A percentile compares a stretch with the other conserved stretches of the same genome.
phyloP scores from a whole-genome alignment of 73 alveolate species.

The Paramecium caudatum region DNA sequence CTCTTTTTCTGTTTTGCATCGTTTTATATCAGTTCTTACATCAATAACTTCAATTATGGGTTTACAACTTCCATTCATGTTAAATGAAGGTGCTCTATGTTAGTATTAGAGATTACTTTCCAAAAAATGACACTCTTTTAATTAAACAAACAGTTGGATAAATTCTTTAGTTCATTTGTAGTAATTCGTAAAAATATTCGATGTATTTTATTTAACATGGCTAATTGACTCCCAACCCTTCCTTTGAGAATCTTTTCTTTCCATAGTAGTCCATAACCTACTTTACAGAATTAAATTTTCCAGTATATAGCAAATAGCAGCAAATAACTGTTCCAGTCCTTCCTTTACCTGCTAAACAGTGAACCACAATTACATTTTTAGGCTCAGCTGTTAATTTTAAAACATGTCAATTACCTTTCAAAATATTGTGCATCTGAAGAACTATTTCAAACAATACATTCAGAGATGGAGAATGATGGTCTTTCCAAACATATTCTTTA shows the following conservation, averaged over 20 bases:
- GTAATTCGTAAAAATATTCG: constrained; percentile 77
- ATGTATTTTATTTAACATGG: constrained; percentile 83
- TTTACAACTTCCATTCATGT: constrained; percentile 73
- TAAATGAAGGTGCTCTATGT: constrained; percentile 77
- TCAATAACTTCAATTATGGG: constrained; percentile 80
- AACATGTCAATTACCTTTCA: neutral
- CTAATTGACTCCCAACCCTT: constrained; percentile 86
- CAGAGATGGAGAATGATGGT: constrained; percentile 95
- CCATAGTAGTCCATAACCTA: constrained; percentile 85
- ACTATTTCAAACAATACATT: constrained; percentile 85
- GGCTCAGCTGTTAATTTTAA: neutral
- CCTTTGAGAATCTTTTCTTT: constrained; percentile 72
- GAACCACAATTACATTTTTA: constrained; percentile 78
- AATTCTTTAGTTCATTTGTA: constrained; percentile 4
- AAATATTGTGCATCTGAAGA: constrained; percentile 82
- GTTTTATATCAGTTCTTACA: constrained; percentile 74
- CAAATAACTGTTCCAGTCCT: constrained; percentile 90
- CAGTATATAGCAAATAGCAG: constrained; percentile 83
- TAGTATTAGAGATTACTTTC: constrained; percentile 42
- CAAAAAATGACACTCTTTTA: constrained; percentile 68
- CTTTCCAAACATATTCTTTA: constrained; percentile 87
- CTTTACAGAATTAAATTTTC: constrained; percentile 77
- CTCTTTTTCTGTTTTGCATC: constrained; percentile 72
- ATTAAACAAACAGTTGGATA: constrained; percentile 56
- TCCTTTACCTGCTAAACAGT: constrained; percentile 92